These are phyloP conservation scores for Ogataea polymorpha DNA, from an alignment of 805 yeast species.

Conservation along the genomic window DNA sequence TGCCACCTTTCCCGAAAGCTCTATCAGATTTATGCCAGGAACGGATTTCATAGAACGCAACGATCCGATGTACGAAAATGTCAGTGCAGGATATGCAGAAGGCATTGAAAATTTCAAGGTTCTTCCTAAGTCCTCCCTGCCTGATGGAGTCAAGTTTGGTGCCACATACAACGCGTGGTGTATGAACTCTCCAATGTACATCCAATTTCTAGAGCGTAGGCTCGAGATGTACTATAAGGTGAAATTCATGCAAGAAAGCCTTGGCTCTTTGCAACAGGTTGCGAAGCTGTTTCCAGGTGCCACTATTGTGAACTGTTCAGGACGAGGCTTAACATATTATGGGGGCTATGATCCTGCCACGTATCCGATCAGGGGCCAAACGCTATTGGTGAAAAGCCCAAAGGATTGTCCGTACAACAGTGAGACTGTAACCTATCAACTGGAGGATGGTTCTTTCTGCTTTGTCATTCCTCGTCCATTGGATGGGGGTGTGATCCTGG, in stretches of 20 bases:
- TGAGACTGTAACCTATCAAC: slow-evolving; percentile 50
- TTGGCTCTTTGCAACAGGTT: slow-evolving; percentile 41
- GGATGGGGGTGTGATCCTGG: slow-evolving; percentile 58
- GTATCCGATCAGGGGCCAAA: slow-evolving; percentile 62
- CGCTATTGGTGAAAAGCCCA: slow-evolving; percentile 50
- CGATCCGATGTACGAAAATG: slow-evolving; percentile 32
- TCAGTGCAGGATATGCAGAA: slow-evolving; percentile 39
- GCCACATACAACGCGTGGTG: slow-evolving; percentile 55
- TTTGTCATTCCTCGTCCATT: slow-evolving; percentile 61
- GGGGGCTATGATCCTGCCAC: slow-evolving; percentile 50
- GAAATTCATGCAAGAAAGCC: slow-evolving; percentile 31
- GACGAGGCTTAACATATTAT: slow-evolving; percentile 52
- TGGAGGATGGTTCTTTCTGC: slow-evolving; percentile 33
- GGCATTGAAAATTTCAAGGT: slow-evolving; percentile 37
- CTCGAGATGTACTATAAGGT: slow-evolving; percentile 34
- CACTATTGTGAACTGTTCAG: slow-evolving; percentile 53
- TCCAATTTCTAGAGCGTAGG: slow-evolving; percentile 44
- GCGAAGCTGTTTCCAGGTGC: slow-evolving; percentile 29
- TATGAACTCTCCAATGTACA: slow-evolving; percentile 54
- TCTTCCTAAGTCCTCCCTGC: slow-evolving; percentile 28
- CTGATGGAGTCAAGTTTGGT: slow-evolving; percentile 43
- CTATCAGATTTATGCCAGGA: slow-evolving; percentile 54
- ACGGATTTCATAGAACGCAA: slow-evolving; percentile 53
- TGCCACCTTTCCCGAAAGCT: slow-evolving; percentile 43
- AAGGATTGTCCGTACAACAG: slow-evolving; percentile 38